Percentiles rank a stretch among this genome's conserved stretches.
Conservation (phyloP, 2,329 filamentous ascomycete genomes). For the Penicillium hordei region DNA sequence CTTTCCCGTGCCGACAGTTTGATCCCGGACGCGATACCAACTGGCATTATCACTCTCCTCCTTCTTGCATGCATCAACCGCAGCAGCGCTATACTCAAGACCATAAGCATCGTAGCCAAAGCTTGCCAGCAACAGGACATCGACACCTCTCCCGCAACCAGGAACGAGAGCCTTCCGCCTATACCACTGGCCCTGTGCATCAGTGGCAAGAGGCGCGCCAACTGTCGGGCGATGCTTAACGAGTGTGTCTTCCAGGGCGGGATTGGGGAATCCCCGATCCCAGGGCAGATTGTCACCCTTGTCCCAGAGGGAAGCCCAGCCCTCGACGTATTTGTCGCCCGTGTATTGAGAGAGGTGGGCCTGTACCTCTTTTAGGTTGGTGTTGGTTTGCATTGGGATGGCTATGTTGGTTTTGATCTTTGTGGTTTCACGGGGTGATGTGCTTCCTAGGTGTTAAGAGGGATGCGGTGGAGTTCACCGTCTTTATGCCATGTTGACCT, state of each 20-base stretch:
- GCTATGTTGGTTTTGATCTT: slow-evolving; percentile 11
- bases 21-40: slow-evolving; percentile 39
- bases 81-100: slow-evolving; percentile 63
- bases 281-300: slow-evolving; percentile 55
- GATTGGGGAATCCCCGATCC: slow-evolving; percentile 60
- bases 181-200: slow-evolving; percentile 23
- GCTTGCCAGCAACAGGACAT: slow-evolving; percentile 71
- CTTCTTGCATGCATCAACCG: slow-evolving; percentile 41
- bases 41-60: slow-evolving; percentile 35
- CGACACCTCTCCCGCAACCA: slow-evolving; percentile 79
- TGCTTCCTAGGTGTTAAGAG: neutral
- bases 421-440: neutral
- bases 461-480: slow-evolving; percentile 6
- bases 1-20: slow-evolving; percentile 37
- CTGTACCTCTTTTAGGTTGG: slow-evolving; percentile 29
- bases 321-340: slow-evolving; percentile 44
- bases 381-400: slow-evolving; percentile 11
- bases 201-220: slow-evolving; percentile 32
- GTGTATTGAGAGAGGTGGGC: slow-evolving; percentile 46
- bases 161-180: slow-evolving; percentile 68
- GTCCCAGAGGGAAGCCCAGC: slow-evolving; percentile 60
- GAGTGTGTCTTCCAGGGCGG: slow-evolving; percentile 58
- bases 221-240: slow-evolving; percentile 39
- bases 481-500: slow-evolving; percentile 11
- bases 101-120: slow-evolving; percentile 77